Base-by-base conservation (phyloP, 306 rosid species). In the Erythrophleum fordii region DNA sequence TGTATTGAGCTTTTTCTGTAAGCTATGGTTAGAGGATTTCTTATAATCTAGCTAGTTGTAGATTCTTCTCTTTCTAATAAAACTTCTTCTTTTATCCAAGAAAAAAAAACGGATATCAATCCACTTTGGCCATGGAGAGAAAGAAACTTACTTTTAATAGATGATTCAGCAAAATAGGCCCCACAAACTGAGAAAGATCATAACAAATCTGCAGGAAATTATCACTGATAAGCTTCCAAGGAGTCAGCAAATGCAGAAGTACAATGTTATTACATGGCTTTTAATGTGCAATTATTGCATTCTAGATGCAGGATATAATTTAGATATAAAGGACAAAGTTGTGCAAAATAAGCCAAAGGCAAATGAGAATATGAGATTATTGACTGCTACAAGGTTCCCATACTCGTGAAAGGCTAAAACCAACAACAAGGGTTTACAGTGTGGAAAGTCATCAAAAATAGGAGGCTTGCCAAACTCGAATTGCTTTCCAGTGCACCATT, bases 111-210 rank as follows among this genome's bases (percentile, higher is more conserved):
- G 23, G 28, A 42, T 34, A 49, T 37, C 53, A 70, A 62, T 73
- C 22, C 55, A 59, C 72, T 75, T 51, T 77, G 68, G 11, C 52
- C 51, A 31, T 51, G 8, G 69, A 12, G 35, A 78, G 53, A 80
- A 41, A 84, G 73, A 74, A 49, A 72, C 90, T 51, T 81, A 91
- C 98, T 90, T 82, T 79, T 73, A 94, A 86, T 46, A 94, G 92
- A 82, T 81, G 84, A 75, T 84, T 92, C 90, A 94, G 81, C 65
- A 94, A 28, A 75, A 90, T 41, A 13, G 98, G 97, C 72, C 98
- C 93, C 37, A 59, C 86, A 79, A 94, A 94, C 69, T 91, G 97
- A 66, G 95, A 90, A 77, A 92, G 93, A 82, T 94, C 97, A 73
- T 82, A 37, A 60, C 91, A 90, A 60, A 94, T 88, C 98, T 94